These are phyloP conservation scores for Elongisporangium undulatum DNA, from an alignment of 352 stramenopile genomes.

Conservation along the genomic window DNA sequence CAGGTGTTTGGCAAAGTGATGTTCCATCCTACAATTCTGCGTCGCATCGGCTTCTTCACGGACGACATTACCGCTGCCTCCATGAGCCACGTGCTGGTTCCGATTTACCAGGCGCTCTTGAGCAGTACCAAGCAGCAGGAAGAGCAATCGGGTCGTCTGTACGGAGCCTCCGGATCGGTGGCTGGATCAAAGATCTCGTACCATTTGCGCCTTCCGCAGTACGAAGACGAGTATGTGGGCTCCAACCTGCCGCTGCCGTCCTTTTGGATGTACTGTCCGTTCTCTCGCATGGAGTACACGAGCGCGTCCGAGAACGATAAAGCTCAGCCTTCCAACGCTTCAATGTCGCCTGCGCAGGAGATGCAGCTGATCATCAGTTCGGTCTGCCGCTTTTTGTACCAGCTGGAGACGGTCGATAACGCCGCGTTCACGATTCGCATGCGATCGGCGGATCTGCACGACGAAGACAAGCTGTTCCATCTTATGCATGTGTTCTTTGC, in stretches of 20 bases:
- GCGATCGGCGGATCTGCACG: slow-evolving; percentile 13
- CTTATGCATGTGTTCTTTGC: slow-evolving; percentile 71
- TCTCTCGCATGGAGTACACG: slow-evolving; percentile 62
- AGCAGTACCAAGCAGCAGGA: slow-evolving; percentile 56
- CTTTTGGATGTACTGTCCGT: slow-evolving; percentile 67
- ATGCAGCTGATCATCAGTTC: slow-evolving; percentile 73
- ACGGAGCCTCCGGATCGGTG: slow-evolving; percentile 8
- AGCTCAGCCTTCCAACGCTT: background rate
- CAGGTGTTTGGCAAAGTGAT: slow-evolving; percentile 41
- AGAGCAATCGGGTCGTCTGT: slow-evolving; percentile 35
- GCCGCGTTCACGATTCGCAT: background rate
- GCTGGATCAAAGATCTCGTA: slow-evolving; percentile 35
- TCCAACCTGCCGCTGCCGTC: slow-evolving; percentile 58
- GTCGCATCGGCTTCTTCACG: slow-evolving; percentile 35
- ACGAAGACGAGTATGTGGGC: slow-evolving; percentile 42
- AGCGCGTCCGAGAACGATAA: slow-evolving; percentile 3
- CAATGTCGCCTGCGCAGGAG: slow-evolving; percentile 32
- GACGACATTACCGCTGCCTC: slow-evolving; percentile 29
- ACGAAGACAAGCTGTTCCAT: slow-evolving; percentile 76
- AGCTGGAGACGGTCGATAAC: slow-evolving; percentile 26
- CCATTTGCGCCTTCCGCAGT: slow-evolving; percentile 52
- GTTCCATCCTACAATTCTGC: slow-evolving; percentile 38
- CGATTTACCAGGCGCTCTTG: slow-evolving; percentile 66
- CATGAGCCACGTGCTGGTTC: slow-evolving; percentile 49
- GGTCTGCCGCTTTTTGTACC: slow-evolving; percentile 58